Percentiles rank a stretch among this genome's conserved stretches.
phyloP scores from a whole-genome alignment of 257 asterid species.

The Apocynum venetum region DNA sequence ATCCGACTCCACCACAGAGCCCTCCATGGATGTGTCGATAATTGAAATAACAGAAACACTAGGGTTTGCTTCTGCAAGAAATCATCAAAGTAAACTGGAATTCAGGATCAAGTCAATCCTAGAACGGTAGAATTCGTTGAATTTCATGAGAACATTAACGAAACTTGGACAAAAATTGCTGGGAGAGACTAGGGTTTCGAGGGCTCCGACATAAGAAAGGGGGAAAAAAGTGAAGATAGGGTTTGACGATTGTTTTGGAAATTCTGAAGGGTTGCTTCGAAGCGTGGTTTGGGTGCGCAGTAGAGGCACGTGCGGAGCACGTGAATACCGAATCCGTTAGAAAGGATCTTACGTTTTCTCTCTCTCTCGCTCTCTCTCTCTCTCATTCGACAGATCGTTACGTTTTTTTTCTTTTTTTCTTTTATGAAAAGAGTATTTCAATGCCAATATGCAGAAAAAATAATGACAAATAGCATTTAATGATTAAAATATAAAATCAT shows the following conservation, averaged over 20 bases:
- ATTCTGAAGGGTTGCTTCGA: slow-evolving; percentile 1
- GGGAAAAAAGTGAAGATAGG: slow-evolving; percentile 36
- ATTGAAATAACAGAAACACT: slow-evolving; percentile 4
- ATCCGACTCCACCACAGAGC: slow-evolving; percentile 66
- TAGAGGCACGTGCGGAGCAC: slow-evolving; percentile 1
- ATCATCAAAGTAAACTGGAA: slow-evolving; percentile 53
- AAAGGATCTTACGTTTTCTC: background rate
- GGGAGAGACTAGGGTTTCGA: slow-evolving; percentile 39
- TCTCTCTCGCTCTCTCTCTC: too few species aligned
- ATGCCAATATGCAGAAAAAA: too few species aligned
- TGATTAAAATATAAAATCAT: too few species aligned
- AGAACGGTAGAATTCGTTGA: slow-evolving; percentile 23
- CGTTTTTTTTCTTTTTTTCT: too few species aligned
- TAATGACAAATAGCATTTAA: too few species aligned
- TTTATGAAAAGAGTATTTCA: too few species aligned
- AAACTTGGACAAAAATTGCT: slow-evolving; percentile 12
- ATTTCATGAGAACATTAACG: slow-evolving; percentile 35
- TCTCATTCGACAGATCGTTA: too few species aligned
- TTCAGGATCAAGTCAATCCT: slow-evolving; percentile 17
- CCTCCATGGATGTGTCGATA: slow-evolving; percentile 46
- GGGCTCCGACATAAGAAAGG: background rate
- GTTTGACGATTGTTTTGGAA: slow-evolving; percentile 53
- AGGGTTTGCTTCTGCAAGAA: slow-evolving; percentile 22
- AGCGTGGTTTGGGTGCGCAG: background rate
- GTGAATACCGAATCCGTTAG: background rate